Evolutionary conservation across 78 protist genomes (phyloP), one percentile per base, ranked within the genome.

Genomic region (Dictyostelium capitatum): DNA sequence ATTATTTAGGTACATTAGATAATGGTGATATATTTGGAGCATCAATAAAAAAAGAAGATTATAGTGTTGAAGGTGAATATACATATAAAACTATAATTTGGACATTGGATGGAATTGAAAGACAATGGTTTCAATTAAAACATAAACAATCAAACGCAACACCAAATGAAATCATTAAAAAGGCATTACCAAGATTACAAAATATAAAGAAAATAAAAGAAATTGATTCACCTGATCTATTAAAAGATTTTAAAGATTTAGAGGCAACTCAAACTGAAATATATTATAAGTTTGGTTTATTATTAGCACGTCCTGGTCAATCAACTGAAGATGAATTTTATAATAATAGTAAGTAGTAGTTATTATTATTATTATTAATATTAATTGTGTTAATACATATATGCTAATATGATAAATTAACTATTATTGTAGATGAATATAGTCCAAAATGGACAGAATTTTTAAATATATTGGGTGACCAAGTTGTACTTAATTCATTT

Each of bases 251-350:
- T 48, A 85, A 85, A 85, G 83, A 85, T 28, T 46, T 85, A 37
- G 92, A 85, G 48, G 6, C 74, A 20, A 62, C 92, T 20, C 92
- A 75, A 62, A 85, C 83, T 12, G 92, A 85, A 74, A 41, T 72
- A 17, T 15, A 59, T 19, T 91, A 92, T 37, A 92, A 92, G 54
- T 83, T 92, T 83, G 96, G 96, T 30, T 30, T 92, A 23, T 20
- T 74, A 46, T 53, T 92, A 67, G 83, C 87, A 25, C 79, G 78
- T 64, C 74, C 62, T 30, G 84, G 84, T 46, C 96, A 92, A 43
- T 46, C 77, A 11, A 65, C 51, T n/a, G 96, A 92, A 70, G 90
- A 83, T 77, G 72, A 92, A 30, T 84, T 82, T 53, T 92, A 84
- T 69, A 30, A 62, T 23, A 92, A 92, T 54, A 43, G 95, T 83